Evolutionary conservation across 2,329 filamentous ascomycete genomes (phyloP).

Genomic region (Aspergillus glaucus): DNA sequence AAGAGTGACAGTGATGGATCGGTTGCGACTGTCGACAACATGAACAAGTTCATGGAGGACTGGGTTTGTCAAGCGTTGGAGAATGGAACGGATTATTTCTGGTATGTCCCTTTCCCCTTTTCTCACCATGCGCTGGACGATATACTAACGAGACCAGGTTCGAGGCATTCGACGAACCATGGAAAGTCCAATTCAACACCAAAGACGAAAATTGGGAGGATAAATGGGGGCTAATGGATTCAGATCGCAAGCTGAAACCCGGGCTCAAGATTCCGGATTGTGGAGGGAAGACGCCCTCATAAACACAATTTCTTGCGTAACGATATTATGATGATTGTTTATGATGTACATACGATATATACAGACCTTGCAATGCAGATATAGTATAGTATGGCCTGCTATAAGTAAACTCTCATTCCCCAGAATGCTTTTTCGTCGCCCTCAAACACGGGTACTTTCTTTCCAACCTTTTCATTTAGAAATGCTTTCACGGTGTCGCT

Average conservation of each 20-base stretch:
- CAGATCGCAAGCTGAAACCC: constrained; percentile 73
- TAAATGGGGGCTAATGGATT: constrained; percentile 88
- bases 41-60: constrained; percentile 79
- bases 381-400: neutral
- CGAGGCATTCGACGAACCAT: constrained; percentile 92
- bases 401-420: constrained; percentile 29
- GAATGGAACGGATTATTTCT: constrained; percentile 90
- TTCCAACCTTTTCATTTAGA: constrained; percentile 11
- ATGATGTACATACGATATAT: constrained; percentile 3
- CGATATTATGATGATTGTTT: constrained; percentile 3
- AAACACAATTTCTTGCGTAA: constrained; percentile 8
- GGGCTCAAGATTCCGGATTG: constrained; percentile 85
- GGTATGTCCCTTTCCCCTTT: constrained; percentile 46
- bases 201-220: constrained; percentile 76
- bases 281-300: constrained; percentile 60
- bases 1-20: constrained; percentile 52
- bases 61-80: constrained; percentile 76
- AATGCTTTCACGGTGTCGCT: constrained; percentile 20
- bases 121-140: neutral
- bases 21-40: constrained; percentile 69
- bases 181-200: constrained; percentile 73
- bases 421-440: constrained; percentile 32
- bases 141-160: constrained; percentile 51
- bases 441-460: constrained; percentile 26
- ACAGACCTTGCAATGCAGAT: too few species aligned